Base-by-base conservation (phyloP, 495 filamentous ascomycete genomes). In the Neurospora sp. region DNA sequence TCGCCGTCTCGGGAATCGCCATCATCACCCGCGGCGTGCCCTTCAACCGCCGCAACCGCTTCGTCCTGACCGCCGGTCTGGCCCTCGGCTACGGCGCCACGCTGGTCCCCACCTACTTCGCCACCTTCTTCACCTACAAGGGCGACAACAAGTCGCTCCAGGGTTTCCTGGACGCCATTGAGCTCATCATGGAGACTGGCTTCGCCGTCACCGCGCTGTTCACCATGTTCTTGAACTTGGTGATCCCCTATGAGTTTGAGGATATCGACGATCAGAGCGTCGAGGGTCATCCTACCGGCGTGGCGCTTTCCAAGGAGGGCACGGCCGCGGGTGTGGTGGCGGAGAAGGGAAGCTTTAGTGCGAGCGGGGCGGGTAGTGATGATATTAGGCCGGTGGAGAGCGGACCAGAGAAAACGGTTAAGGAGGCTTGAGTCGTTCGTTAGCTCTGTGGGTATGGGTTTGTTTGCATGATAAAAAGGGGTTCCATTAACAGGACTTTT, bases 21-120 rank as follows among this genome's bases (percentile, higher is more conserved):
- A 97, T 98, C 75, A 93, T 96, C 76, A 84, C 89, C 35, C 90
- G 89, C 9, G 82, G 82, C 68, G 86, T 92, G 5, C 88, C 90
- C 3, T 97, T 96, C 81, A 96, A 89, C 38, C 88, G 94, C 7
- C 90, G 94, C 70, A 97, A 93, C 77, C 87, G 94, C 4, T 98
- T 97, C 81, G 91, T 98, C 78, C 85, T 97, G 48, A 95, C 94
- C 0, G 92, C 92, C 4, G 86, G 90, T 7, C 85, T 97, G 61
- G 81, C 92, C 0, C 77, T 97, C 22, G 94, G 94, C 39, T 91
- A 92, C 80, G 92, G 90, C 75, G 93, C 93, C 7, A 97, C 93
- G 1, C 80, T 97, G 12, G 91, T 96, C 0, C 92, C 94, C 0
- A 86, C 84, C 31, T 95, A 92, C 85, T 95, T 94, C 81, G 76